Percentiles rank a stretch among this genome's conserved stretches.
Conservation (phyloP, 225 moss, liverwort and hornwort species). For the Bryoerythrophyllum caledonicum region DNA sequence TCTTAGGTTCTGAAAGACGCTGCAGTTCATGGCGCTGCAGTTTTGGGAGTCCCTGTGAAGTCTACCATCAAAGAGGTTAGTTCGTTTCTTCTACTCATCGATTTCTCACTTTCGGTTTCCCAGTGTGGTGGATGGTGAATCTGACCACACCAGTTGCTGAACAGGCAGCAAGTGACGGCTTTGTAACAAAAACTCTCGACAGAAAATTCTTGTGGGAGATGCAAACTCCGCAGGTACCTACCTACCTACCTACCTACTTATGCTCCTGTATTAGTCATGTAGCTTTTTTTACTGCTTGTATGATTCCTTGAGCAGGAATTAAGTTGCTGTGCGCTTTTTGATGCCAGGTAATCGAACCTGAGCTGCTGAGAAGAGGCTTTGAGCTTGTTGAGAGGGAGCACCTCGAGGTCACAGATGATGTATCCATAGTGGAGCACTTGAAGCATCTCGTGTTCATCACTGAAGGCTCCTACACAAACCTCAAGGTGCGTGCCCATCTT, state of each 20-base stretch:
- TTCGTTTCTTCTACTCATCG: neutral
- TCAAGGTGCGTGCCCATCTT: slow-evolving; percentile 48
- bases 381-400: slow-evolving; percentile 71
- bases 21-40: slow-evolving; percentile 71
- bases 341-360: slow-evolving; percentile 72
- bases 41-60: slow-evolving; percentile 81
- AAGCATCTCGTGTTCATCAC: slow-evolving; percentile 82
- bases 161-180: slow-evolving; percentile 60
- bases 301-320: neutral
- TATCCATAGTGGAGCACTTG: slow-evolving; percentile 79
- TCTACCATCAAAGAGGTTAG: slow-evolving; percentile 80
- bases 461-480: slow-evolving; percentile 74
- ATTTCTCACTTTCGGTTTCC: neutral
- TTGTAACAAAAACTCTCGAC: slow-evolving; percentile 72
- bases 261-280: neutral
- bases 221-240: slow-evolving; percentile 79
- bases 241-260: too few species aligned
- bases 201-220: slow-evolving; percentile 77
- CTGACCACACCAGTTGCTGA: neutral
- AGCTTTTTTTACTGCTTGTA: neutral
- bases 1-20: slow-evolving; percentile 75
- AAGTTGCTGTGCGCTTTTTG: slow-evolving; percentile 1
- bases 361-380: slow-evolving; percentile 63
- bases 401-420: slow-evolving; percentile 80
- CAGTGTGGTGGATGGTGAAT: neutral